Percentiles rank a stretch among this genome's conserved stretches.
Conservation (phyloP, 306 rosid species). For the Quercus bicolor region DNA sequence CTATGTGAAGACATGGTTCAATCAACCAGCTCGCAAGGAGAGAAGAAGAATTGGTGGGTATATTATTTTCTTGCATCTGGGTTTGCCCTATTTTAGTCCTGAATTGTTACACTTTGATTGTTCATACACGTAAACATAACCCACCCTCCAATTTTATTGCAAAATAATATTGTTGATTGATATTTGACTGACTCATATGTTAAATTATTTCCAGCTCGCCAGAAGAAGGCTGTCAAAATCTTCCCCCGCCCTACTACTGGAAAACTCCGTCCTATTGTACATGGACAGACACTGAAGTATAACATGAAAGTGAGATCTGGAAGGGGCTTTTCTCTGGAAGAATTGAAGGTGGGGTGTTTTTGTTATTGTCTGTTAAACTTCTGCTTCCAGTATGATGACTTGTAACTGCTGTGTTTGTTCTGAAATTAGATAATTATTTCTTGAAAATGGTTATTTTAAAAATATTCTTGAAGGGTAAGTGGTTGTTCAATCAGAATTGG, state of each 20-base stretch:
- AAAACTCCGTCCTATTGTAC: constrained; percentile 55
- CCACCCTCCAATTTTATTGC: neutral
- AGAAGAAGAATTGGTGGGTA: constrained; percentile 50
- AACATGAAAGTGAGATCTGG: constrained; percentile 65
- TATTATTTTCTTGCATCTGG: neutral
- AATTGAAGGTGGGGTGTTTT: constrained; percentile 38
- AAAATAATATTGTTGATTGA: neutral
- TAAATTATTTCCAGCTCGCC: constrained; percentile 36
- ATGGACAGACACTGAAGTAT: constrained; percentile 55
- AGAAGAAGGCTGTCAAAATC: constrained; percentile 50
- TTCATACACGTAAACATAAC: neutral
- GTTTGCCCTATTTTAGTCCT: neutral
- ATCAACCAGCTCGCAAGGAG: constrained; percentile 56
- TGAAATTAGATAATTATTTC: neutral
- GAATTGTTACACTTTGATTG: neutral
- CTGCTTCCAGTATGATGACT: neutral
- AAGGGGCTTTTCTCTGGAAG: constrained; percentile 57
- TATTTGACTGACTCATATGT: neutral
- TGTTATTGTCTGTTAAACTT: neutral
- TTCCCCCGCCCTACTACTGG: constrained; percentile 58
- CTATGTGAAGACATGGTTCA: constrained; percentile 60
- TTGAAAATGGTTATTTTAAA: neutral
- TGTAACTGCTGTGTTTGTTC: neutral
- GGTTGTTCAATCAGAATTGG: neutral
- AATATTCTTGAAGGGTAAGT: neutral